Conservation (phyloP, 768 basidiomycete genomes). For the Coprinopsis strossmayeri region DNA sequence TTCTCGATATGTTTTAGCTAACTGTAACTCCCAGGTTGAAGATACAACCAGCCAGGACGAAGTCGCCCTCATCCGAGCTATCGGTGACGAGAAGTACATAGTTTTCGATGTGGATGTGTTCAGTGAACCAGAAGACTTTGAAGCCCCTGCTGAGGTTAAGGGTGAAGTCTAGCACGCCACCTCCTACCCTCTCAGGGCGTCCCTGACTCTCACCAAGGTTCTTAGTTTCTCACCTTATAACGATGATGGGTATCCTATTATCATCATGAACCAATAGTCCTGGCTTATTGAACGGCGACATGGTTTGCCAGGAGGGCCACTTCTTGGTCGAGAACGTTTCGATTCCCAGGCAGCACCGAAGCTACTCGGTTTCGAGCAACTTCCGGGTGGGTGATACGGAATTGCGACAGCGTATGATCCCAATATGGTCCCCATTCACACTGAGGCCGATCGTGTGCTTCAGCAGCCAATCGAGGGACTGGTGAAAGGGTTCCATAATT, state of each 20-base stretch:
- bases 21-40: conserved; percentile 45
- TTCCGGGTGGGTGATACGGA: not conserved
- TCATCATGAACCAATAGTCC: conserved; percentile 36
- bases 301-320: conserved; percentile 69
- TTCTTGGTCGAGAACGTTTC: conserved; percentile 90
- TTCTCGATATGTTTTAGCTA: conserved; percentile 1
- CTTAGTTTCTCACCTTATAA: conserved; percentile 1
- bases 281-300: conserved; percentile 75
- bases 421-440: not conserved
- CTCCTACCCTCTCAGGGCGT: conserved; percentile 66
- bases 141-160: conserved; percentile 18
- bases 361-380: not conserved
- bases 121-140: conserved; percentile 28
- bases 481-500: not conserved
- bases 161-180: conserved; percentile 22
- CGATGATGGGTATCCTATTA: not conserved
- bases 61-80: conserved; percentile 71
- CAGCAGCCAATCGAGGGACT: not conserved
- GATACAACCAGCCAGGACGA: conserved; percentile 75
- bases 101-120: not conserved
- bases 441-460: not conserved
- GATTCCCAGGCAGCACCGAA: no score
- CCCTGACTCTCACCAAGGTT: conserved; percentile 84
- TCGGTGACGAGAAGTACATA: conserved; percentile 84
- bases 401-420: not conserved